Evolutionary conservation across 2,329 filamentous ascomycete genomes (phyloP), one percentile per base, ranked within the genome.

Genomic region (Cytospora paraplurivora): DNA sequence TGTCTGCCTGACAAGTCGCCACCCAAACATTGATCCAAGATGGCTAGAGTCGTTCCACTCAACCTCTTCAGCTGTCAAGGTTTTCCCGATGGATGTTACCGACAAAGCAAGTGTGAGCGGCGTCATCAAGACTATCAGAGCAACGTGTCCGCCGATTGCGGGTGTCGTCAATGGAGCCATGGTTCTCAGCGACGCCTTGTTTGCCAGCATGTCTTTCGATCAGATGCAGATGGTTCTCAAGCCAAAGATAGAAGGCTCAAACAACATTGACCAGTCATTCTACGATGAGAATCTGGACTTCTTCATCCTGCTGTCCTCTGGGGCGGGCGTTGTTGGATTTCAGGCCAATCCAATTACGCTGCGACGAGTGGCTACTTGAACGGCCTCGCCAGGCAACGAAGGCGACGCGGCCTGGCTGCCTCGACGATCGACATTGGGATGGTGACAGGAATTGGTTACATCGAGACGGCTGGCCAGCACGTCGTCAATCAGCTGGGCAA

Each of bases 371-470:
- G 65, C 8, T 82, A 73, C 67, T 75, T 81, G 72, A 64, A 67
- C 4, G 65, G 65, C 1, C 67, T 82, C 0, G 75, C 59, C 0
- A 54, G 66, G 0, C 71, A 78, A 17, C 70, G 81, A 4, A 64
- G 76, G 0, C 67, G 66, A 1, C 72, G 76, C 4, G 79, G 79
- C 0, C 64, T 79, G 0, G 71, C 74, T 4, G 80, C 66, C 1
- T 76, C 75, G 1, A 71, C 72, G 1, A 71, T 82, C 34, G 67
- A 77, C 56, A 73, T 81, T 4, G 75, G 77, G 1, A 59, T 68
- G 7, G 68, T 83, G 0, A 62, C 75, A 0, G 81, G 78, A 7
- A 66, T 77, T 1, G 82, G 82, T 0, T 81, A 78, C 63, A 71
- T 81, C 32, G 67, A 67, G 4, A 68, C 68, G 53, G 50, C 66